Evolutionary conservation across 495 filamentous ascomycete species (phyloP), one percentile per base, ranked within the genome.

Genomic region (Viridothelium virens): DNA sequence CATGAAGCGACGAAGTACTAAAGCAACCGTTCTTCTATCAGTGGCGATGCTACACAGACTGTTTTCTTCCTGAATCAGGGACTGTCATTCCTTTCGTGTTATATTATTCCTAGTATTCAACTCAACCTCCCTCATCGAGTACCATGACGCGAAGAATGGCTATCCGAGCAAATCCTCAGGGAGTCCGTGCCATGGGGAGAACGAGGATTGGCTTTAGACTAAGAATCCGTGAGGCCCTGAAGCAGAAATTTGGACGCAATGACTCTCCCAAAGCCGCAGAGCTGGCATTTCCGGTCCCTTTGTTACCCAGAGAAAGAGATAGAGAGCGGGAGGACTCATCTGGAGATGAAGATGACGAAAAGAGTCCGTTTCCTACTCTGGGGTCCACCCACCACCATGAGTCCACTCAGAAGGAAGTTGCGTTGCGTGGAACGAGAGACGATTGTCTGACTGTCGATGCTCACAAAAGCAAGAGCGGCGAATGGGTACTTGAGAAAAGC

Each of bases 361-460:
- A 53, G 5, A n/a, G 18, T 25, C n/a, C 11, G 0, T 53, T 53
- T 53, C 11, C 48, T 5, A 18, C n/a, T 25, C 11, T n/a, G 48
- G 12, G 18, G 5, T 5, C 48, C 48, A n/a, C 11, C 9, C 11
- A 25, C 11, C 48, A 53, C 0, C 12, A 5, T 5, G 11, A 53
- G 48, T 18, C n/a, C 5, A 11, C n/a, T 5, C n/a, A 38, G 62
- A 63, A 39, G n/a, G 34, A 44, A 33, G 34, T 63, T 5, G 11
- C 36, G 2, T 12, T 46, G 7, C 38, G 18, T 2, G 62, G 62
- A 39, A 44, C 38, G 14, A 5, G 62, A 38, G 62, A 63, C 44
- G 62, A 63, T 25, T 38, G 33, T 38, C 38, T 63, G 4, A 63
- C 62, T 11, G 38, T 63, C 38, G 11, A 41, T 11, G 62, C 38